These are phyloP conservation scores for Diddensiella caesifluorescens DNA, from an alignment of 805 yeast species.

Conservation along the genomic window DNA sequence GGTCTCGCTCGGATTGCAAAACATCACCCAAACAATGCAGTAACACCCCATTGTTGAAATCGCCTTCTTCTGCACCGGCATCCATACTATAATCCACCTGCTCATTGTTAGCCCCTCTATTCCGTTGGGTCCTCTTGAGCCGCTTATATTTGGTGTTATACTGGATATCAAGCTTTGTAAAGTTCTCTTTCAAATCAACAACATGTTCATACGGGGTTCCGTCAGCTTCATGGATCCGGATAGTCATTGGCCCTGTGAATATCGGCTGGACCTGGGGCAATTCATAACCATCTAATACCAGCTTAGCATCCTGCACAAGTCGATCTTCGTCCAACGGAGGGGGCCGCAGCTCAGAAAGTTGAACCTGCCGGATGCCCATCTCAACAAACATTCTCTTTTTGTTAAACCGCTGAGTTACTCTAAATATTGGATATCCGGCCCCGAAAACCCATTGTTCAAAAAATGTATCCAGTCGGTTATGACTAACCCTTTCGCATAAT, in stretches of 20 bases:
- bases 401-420: slow-evolving; percentile 87
- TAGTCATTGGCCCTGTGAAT: slow-evolving; percentile 89
- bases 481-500: slow-evolving; percentile 92
- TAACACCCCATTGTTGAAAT: slow-evolving; percentile 31
- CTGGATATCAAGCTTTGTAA: slow-evolving; percentile 85
- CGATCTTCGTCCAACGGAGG: slow-evolving; percentile 34
- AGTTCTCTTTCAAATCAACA: slow-evolving; percentile 79
- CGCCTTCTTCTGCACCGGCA: slow-evolving; percentile 32
- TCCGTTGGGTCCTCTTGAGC: slow-evolving; percentile 50
- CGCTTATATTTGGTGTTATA: slow-evolving; percentile 92
- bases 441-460: slow-evolving; percentile 93
- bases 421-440: slow-evolving; percentile 80
- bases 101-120: slow-evolving; percentile 10
- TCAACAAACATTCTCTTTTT: slow-evolving; percentile 91
- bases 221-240: slow-evolving; percentile 94
- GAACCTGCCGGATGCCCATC: slow-evolving; percentile 89
- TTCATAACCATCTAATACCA: slow-evolving; percentile 20
- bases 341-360: slow-evolving; percentile 50
- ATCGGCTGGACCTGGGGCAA: slow-evolving; percentile 33
- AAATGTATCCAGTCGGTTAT: slow-evolving; percentile 72
- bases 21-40: slow-evolving; percentile 73
- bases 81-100: slow-evolving; percentile 24
- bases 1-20: slow-evolving; percentile 53
- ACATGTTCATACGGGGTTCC: slow-evolving; percentile 99
- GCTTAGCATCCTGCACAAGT: slow-evolving; percentile 38